These are phyloP conservation scores for Cadophora sp. DNA, from an alignment of 2,329 filamentous ascomycete species.

Conservation along the genomic window DNA sequence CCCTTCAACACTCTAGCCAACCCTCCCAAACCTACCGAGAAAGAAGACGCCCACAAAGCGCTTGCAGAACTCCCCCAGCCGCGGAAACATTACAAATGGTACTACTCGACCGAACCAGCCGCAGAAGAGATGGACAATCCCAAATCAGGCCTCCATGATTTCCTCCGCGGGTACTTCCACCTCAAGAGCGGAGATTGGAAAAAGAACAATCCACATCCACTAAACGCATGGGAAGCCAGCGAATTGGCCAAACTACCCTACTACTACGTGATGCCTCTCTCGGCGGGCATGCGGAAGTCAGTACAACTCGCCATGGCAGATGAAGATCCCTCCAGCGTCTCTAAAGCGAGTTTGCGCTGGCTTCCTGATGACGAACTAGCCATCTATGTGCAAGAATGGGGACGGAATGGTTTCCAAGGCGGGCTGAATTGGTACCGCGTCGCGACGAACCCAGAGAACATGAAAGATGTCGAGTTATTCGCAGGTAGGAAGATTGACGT, in stretches of 20 bases:
- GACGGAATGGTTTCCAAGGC: conserved; percentile 68
- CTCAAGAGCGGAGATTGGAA: conserved; percentile 70
- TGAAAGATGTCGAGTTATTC: conserved; percentile 62
- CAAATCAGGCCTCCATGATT: conserved; percentile 60
- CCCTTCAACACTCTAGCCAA: conserved; percentile 54
- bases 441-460: conserved; percentile 56
- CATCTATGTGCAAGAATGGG: conserved; percentile 67
- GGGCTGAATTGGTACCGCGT: conserved; percentile 73
- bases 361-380: conserved; percentile 62
- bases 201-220: conserved; percentile 59
- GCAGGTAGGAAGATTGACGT: conserved; percentile 66
- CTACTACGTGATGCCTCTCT: conserved; percentile 71
- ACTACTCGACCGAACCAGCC: conserved; percentile 60
- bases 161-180: conserved; percentile 71
- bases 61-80: conserved; percentile 62
- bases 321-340: conserved; percentile 54
- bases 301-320: conserved; percentile 61
- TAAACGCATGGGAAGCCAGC: conserved; percentile 61
- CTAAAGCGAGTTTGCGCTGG: conserved; percentile 53
- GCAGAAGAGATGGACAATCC: conserved; percentile 55
- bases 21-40: conserved; percentile 33
- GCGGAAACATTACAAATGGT: conserved; percentile 74
- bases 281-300: conserved; percentile 63
- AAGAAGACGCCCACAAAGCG: conserved; percentile 59
- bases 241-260: conserved; percentile 66